Evolutionary conservation across 192 early-diverging fungal genomes (phyloP).

Genomic region (Backusella australiensis): DNA sequence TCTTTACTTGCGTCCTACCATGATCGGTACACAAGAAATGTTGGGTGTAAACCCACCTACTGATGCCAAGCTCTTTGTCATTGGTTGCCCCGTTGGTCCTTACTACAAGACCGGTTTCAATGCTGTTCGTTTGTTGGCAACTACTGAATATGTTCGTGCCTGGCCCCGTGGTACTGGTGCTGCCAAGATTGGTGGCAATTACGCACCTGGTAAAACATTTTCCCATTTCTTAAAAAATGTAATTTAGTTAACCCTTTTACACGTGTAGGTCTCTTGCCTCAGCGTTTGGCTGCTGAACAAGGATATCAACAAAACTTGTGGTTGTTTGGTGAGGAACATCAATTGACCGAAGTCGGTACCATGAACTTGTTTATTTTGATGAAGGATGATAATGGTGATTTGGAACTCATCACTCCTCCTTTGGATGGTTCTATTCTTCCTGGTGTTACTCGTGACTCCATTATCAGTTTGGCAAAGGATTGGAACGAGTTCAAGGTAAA

Average conservation of each 20-base stretch:
- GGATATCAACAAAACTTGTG: conserved; percentile 95
- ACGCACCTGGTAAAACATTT: conserved; percentile 69
- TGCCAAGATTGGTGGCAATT: conserved; percentile 89
- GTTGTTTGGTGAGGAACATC: conserved; percentile 84
- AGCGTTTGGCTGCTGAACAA: conserved; percentile 81
- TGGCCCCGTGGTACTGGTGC: conserved; percentile 96
- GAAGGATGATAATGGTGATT: conserved; percentile 80
- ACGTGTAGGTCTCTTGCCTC: conserved; percentile 50
- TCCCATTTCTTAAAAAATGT: background rate
- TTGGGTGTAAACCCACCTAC: conserved; percentile 83
- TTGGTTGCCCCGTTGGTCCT: conserved; percentile 90
- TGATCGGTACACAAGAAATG: conserved; percentile 86
- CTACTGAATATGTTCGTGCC: conserved; percentile 83
- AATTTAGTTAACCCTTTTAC: background rate
- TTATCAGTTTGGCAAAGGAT: conserved; percentile 68
- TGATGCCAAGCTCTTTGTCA: conserved; percentile 81
- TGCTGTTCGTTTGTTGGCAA: conserved; percentile 84
- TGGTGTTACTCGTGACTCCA: conserved; percentile 93
- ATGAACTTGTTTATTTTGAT: conserved; percentile 95
- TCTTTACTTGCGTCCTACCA: conserved; percentile 90
- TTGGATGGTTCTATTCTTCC: conserved; percentile 95
- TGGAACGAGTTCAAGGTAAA: conserved; percentile 91
- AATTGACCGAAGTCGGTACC: conserved; percentile 94
- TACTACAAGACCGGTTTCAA: conserved; percentile 95
- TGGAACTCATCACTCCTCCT: conserved; percentile 86